Conservation (phyloP, 768 basidiomycete genomes). For the Serendipita sp. region DNA sequence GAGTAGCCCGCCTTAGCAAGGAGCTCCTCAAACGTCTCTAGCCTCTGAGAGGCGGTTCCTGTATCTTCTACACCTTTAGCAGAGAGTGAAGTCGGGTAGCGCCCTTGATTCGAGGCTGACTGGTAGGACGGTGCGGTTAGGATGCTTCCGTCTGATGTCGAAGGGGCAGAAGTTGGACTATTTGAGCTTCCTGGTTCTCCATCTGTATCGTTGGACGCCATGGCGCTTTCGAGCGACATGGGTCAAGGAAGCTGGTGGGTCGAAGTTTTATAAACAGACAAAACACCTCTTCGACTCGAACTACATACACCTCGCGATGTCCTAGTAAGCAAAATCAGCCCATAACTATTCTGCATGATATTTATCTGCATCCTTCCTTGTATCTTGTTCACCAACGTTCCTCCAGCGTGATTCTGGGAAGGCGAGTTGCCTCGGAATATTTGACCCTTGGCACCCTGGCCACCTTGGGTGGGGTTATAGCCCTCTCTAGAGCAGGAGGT, state of each 20-base stretch:
- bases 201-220: background rate
- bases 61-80: background rate
- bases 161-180: background rate
- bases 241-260: background rate
- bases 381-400: too few species aligned
- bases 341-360: background rate
- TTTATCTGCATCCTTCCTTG: background rate
- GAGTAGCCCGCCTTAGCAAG: background rate
- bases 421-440: constrained; percentile 67
- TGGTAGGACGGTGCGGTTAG: background rate
- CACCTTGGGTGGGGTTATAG: constrained; percentile 32
- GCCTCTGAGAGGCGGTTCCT: background rate
- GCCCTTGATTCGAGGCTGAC: background rate
- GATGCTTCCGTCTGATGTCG: background rate
- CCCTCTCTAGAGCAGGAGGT: constrained; percentile 37
- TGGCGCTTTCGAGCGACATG: constrained; percentile 2
- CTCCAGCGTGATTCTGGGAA: constrained; percentile 56
- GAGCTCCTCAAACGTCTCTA: background rate
- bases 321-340: background rate
- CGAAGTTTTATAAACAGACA: background rate
- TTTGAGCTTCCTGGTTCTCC: background rate
- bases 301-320: background rate
- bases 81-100: background rate
- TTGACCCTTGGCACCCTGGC: constrained; percentile 53
- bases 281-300: background rate